Evolutionary conservation across 805 yeast genomes (phyloP).

Genomic region (Saturnispora besseyi): DNA sequence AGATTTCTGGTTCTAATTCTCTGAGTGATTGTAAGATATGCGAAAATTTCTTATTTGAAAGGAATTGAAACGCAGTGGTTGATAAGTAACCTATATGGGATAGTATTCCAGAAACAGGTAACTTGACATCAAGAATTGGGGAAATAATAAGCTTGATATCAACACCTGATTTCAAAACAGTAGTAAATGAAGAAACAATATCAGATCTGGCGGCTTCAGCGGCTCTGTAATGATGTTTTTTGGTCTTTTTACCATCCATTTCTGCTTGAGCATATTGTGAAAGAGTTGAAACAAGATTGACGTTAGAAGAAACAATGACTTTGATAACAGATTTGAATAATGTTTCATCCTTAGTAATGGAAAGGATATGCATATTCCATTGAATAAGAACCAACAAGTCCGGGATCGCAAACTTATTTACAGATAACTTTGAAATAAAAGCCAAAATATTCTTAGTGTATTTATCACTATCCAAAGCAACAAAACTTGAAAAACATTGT

Average conservation of each 20-base stretch:
- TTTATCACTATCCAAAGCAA: slow-evolving; percentile 23
- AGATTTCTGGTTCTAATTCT: slow-evolving; percentile 11
- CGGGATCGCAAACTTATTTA: slow-evolving; percentile 37
- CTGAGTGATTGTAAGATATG: slow-evolving; percentile 11
- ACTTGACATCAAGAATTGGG: slow-evolving; percentile 13
- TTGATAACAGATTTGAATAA: slow-evolving; percentile 17
- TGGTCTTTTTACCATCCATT: slow-evolving; percentile 22
- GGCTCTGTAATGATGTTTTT: slow-evolving; percentile 33
- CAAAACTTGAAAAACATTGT: slow-evolving; percentile 31
- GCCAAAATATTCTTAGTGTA: slow-evolving; percentile 28
- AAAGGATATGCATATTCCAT: slow-evolving; percentile 42
- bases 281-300: slow-evolving; percentile 29
- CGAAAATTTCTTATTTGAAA: neutral
- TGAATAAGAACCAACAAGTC: slow-evolving; percentile 49
- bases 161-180: slow-evolving; percentile 15
- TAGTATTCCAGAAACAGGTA: slow-evolving; percentile 17
- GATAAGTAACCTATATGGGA: slow-evolving; percentile 19
- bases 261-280: slow-evolving; percentile 15
- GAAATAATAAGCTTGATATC: slow-evolving; percentile 6
- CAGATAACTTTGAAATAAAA: slow-evolving; percentile 30
- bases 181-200: slow-evolving; percentile 19
- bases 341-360: slow-evolving; percentile 17
- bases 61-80: neutral
- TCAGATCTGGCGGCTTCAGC: slow-evolving; percentile 28
- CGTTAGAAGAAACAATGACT: slow-evolving; percentile 26